Conservation (phyloP, 78 protist species). For the slime mould (Dictyostelium discoideum) region dicty_2.7 NC_007088.5:6044001-6044500, state of each 20-base stretch:
- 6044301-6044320: neutral
- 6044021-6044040: neutral
- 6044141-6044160: constrained; percentile 31
- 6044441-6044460: too few species aligned
- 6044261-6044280: constrained; percentile 20
- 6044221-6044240: constrained; percentile 31
- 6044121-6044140: constrained; percentile 37
- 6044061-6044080: constrained; percentile 97
- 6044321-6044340: neutral
- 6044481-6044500: neutral
- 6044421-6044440: neutral
- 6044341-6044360: neutral
- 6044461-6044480: neutral
- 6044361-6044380: neutral
- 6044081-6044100: constrained; percentile 90
- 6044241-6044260: constrained; percentile 64
- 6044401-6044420: neutral
- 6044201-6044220: constrained; percentile 52
- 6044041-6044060: constrained; percentile 87
- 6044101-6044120: constrained; percentile 78
- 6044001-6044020: neutral
- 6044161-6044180: constrained; percentile 41
- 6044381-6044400: neutral
- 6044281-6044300: constrained; percentile 34
- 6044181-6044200: constrained; percentile 71